Evolutionary conservation across 768 basidiomycete species (phyloP).

Genomic region (Solioccasus polychromus): DNA sequence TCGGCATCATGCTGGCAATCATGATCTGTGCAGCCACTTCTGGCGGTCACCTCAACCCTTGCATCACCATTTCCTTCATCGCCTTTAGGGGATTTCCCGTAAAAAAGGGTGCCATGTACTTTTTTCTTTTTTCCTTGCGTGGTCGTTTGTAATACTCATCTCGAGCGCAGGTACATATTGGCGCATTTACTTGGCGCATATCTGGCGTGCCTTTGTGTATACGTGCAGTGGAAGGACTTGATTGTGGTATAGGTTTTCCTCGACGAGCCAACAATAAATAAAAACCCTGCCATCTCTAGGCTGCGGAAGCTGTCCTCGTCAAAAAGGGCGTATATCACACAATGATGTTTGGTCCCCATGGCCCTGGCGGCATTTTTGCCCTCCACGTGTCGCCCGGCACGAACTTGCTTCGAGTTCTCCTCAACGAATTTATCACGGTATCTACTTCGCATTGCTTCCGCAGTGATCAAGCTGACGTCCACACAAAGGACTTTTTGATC

Average conservation of each 20-base stretch:
- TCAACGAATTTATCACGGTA: conserved; percentile 41
- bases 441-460: background rate
- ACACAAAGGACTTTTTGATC: conserved; percentile 15
- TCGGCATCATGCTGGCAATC: conserved; percentile 60
- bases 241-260: conserved; percentile 45
- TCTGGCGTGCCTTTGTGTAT: conserved; percentile 57
- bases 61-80: conserved; percentile 51
- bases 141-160: conserved; percentile 14
- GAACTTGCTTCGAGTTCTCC: conserved; percentile 32
- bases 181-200: conserved; percentile 67
- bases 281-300: conserved; percentile 6
- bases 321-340: conserved; percentile 27
- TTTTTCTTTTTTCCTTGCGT: background rate
- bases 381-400: conserved; percentile 33
- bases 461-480: background rate
- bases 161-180: conserved; percentile 51
- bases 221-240: conserved; percentile 57
- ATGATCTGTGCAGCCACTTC: conserved; percentile 50
- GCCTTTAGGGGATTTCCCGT: conserved; percentile 55
- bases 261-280: conserved; percentile 34
- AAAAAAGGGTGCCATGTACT: conserved; percentile 49
- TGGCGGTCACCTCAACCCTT: conserved; percentile 66
- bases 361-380: conserved; percentile 39
- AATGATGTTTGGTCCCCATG: conserved; percentile 34
- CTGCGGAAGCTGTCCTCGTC: conserved; percentile 30